A percentile compares a stretch with the other conserved stretches of the same genome.
These are phyloP conservation scores for Senna siamea DNA, from an alignment of 306 rosid genomes.

Conservation along the genomic window DNA sequence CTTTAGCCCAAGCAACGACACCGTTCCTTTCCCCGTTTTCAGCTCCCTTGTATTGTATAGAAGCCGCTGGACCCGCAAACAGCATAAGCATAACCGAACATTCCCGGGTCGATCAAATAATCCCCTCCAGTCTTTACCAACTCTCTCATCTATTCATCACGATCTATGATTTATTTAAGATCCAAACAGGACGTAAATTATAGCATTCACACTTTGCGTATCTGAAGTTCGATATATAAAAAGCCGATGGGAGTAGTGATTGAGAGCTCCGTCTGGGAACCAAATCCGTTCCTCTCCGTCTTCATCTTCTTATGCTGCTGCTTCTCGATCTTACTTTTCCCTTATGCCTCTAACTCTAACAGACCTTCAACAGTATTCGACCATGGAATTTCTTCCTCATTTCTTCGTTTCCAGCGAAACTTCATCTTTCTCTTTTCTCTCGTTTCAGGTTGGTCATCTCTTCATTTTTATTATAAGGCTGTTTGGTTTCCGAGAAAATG, in stretches of 20 bases:
- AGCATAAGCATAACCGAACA: constrained; percentile 15
- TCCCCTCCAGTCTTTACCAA: not conserved
- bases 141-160: constrained; percentile 2
- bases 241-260: constrained; percentile 75
- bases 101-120: constrained; percentile 13
- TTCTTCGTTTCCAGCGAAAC: constrained; percentile 70
- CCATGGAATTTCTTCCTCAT: constrained; percentile 70
- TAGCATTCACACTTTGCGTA: constrained; percentile 8
- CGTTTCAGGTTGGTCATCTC: constrained; percentile 66
- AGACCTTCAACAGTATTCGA: constrained; percentile 66
- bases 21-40: not conserved
- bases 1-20: not conserved
- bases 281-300: constrained; percentile 59
- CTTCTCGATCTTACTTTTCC: constrained; percentile 64
- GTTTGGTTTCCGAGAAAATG: constrained; percentile 49
- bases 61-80: not conserved
- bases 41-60: not conserved
- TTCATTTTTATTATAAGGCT: constrained; percentile 12
- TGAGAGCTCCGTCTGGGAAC: constrained; percentile 85
- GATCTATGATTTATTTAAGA: constrained; percentile 50
- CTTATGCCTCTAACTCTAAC: constrained; percentile 51
- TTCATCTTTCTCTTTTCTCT: constrained; percentile 71
- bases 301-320: constrained; percentile 68
- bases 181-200: constrained; percentile 28
- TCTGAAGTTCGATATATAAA: constrained; percentile 13